phyloP scores from a whole-genome alignment of 768 basidiomycete species.

The Russula sp. region DNA sequence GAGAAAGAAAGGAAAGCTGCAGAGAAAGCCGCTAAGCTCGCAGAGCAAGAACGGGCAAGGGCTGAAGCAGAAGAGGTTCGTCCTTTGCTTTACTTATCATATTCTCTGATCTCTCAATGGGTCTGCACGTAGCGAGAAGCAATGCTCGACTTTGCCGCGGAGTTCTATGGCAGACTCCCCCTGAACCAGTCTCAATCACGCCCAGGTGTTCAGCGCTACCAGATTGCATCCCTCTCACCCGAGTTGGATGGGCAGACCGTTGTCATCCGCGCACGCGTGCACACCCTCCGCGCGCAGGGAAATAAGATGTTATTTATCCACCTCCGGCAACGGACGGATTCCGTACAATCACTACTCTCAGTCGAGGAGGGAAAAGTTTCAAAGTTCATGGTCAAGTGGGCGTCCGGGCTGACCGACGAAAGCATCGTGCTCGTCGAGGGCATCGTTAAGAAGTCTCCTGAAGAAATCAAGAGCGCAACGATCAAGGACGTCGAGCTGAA shows the following conservation, averaged over 20 bases:
- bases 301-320: constrained; percentile 94
- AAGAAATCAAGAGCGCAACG: constrained; percentile 87
- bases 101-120: not conserved
- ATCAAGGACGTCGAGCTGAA: constrained; percentile 85
- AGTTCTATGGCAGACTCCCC: constrained; percentile 83
- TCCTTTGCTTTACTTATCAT: not conserved
- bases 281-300: constrained; percentile 87
- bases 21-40: constrained; percentile 75
- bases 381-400: constrained; percentile 98
- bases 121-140: constrained; percentile 8
- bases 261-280: constrained; percentile 82
- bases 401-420: constrained; percentile 69
- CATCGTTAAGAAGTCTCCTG: constrained; percentile 66
- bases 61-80: constrained; percentile 60
- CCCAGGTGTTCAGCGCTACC: constrained; percentile 49
- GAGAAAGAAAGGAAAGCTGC: constrained; percentile 88
- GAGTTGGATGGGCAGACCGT: constrained; percentile 66
- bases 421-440: constrained; percentile 92
- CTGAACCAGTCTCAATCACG: constrained; percentile 89
- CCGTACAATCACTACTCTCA: constrained; percentile 80
- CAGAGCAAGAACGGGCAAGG: constrained; percentile 63
- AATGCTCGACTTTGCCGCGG: constrained; percentile 63
- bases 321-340: constrained; percentile 79
- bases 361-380: constrained; percentile 73
- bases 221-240: constrained; percentile 59